These are phyloP conservation scores for Dendryphion nanum DNA, from an alignment of 2,329 filamentous ascomycete genomes.

Conservation along the genomic window DNA sequence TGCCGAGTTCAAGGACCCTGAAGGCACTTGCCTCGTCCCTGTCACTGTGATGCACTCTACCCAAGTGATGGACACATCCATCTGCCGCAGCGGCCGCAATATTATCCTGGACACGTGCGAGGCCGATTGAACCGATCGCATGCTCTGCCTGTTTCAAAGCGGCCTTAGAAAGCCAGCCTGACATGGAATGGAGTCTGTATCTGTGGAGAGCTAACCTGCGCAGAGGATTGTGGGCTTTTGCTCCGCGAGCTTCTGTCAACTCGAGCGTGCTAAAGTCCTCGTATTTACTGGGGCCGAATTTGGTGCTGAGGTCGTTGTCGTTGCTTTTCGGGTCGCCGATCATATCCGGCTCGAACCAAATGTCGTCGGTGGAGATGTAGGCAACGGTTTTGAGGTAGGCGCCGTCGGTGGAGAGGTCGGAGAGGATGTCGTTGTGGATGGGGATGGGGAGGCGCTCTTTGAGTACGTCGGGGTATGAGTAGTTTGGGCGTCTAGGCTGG, in stretches of 20 bases:
- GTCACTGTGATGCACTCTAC: conserved; percentile 12
- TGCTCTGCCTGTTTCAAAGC: conserved; percentile 16
- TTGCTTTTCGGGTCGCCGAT: conserved; percentile 22
- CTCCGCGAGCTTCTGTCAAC: conserved; percentile 16
- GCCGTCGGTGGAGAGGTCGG: conserved; percentile 18
- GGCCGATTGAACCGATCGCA: conserved; percentile 22
- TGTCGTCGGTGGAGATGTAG: conserved; percentile 11
- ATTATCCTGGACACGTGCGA: conserved; percentile 15
- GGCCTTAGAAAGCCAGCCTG: conserved; percentile 10
- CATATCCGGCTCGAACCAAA: conserved; percentile 26
- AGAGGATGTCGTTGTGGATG: conserved; percentile 24
- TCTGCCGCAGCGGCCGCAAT: conserved; percentile 8
- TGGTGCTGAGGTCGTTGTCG: conserved; percentile 10
- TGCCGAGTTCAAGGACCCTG: conserved; percentile 16
- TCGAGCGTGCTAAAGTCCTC: conserved; percentile 27
- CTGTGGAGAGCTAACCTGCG: conserved; percentile 21
- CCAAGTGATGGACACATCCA: conserved; percentile 20
- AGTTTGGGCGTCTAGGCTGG: conserved; percentile 31
- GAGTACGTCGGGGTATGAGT: conserved; percentile 29
- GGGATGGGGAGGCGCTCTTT: conserved; percentile 23
- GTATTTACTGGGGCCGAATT: conserved; percentile 19
- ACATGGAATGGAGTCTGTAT: conserved; percentile 15
- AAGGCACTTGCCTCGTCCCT: conserved; percentile 9
- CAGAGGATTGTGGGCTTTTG: conserved; percentile 14
- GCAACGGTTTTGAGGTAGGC: conserved; percentile 18